phyloP scores from a whole-genome alignment of 1,284 basidiomycete genomes.

The Stereum hirsutum region DNA sequence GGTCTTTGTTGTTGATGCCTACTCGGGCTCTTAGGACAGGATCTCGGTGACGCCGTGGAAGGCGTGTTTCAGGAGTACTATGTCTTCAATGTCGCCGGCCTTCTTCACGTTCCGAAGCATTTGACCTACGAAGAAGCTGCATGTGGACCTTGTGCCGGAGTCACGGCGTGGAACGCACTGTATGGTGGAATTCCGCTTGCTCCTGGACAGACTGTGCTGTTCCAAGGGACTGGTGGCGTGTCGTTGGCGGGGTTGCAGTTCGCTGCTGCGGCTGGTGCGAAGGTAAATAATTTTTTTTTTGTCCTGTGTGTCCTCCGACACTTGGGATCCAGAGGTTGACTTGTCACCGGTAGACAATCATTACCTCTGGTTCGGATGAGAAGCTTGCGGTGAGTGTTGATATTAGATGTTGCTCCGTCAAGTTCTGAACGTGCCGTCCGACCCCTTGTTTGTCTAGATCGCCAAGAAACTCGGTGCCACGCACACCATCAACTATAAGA shows the following conservation, averaged over 20 bases:
- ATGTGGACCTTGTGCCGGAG: conserved; percentile 23
- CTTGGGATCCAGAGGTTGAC: no score
- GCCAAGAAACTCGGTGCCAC: conserved; percentile 27
- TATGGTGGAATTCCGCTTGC: conserved; percentile 3
- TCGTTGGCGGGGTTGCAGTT: conserved; percentile 12
- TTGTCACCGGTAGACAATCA: conserved; percentile 17
- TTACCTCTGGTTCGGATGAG: conserved; percentile 33
- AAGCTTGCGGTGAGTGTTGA: conserved; percentile 23
- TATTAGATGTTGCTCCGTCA: neutral
- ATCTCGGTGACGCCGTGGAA: conserved; percentile 8
- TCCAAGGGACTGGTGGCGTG: conserved; percentile 12
- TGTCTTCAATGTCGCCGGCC: conserved; percentile 24
- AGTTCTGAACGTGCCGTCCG: conserved; percentile 49
- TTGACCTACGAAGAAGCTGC: conserved; percentile 43
- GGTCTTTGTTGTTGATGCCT: neutral
- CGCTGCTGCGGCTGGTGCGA: conserved; percentile 31
- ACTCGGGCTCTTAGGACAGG: neutral
- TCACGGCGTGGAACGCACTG: conserved; percentile 9
- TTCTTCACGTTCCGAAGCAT: conserved; percentile 28
- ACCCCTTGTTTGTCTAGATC: conserved; percentile 16
- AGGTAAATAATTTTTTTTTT: conserved; percentile 18
- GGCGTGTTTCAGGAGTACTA: conserved; percentile 33
- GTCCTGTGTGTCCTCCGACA: neutral
- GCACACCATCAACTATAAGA: conserved; percentile 27
- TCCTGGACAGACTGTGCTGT: conserved; percentile 7